Evolutionary conservation across 2,329 filamentous ascomycete genomes (phyloP).

Genomic region (Sclerotinia glacialis): DNA sequence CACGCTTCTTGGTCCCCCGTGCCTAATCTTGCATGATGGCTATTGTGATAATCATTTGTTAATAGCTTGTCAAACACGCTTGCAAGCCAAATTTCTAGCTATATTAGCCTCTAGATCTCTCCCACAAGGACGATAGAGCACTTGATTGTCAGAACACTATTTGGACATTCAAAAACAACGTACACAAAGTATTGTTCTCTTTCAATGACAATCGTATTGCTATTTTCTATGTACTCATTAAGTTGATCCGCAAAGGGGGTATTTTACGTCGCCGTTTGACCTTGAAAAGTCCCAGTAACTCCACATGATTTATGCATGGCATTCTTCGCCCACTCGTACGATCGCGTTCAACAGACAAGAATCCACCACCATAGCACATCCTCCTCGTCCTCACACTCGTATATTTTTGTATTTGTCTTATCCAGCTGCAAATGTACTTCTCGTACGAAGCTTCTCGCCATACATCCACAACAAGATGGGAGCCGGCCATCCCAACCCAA

Average conservation of each 20-base stretch:
- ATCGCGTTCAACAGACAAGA: not conserved
- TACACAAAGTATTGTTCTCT: not conserved
- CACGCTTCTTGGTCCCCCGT: not conserved
- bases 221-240: not conserved
- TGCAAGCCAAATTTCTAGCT: not conserved
- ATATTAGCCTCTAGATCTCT: not conserved
- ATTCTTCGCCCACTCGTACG: not conserved
- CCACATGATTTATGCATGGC: not conserved
- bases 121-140: not conserved
- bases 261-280: not conserved
- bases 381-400: not conserved
- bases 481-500: constrained; percentile 51
- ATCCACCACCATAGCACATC: not conserved
- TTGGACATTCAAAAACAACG: not conserved
- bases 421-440: constrained; percentile 44
- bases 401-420: constrained; percentile 20
- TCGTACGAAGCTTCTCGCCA: constrained; percentile 42
- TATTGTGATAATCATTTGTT: too few relatives aligned
- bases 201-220: not conserved
- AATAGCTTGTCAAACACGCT: not conserved
- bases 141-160: not conserved
- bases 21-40: not conserved
- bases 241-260: not conserved
- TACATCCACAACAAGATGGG: constrained; percentile 47
- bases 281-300: not conserved